Evolutionary conservation across 495 filamentous ascomycete genomes (phyloP).

Genomic region (Aspergillus ellipticus): DNA sequence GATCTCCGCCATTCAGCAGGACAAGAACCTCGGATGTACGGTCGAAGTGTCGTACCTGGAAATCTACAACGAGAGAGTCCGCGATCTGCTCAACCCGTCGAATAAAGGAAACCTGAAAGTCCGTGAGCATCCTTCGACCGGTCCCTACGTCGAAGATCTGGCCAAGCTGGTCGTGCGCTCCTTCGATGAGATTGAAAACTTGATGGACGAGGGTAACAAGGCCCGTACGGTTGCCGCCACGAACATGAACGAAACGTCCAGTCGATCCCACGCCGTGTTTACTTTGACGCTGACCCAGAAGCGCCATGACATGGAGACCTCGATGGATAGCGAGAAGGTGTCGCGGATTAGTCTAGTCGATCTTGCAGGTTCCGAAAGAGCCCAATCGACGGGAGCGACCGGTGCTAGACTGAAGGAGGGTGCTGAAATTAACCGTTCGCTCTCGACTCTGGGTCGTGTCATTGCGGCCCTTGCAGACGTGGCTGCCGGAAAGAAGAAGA

Average conservation of each 20-base stretch:
- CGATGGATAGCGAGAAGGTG: conserved; percentile 95
- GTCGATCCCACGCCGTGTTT: conserved; percentile 96
- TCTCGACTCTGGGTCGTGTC: conserved; percentile 95
- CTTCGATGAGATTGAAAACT: conserved; percentile 90
- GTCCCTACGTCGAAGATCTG: conserved; percentile 96
- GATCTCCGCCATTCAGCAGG: conserved; percentile 69
- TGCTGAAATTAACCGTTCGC: conserved; percentile 95
- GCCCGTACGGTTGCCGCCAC: conserved; percentile 96
- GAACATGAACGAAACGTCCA: conserved; percentile 99
- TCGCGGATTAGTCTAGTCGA: conserved; percentile 98
- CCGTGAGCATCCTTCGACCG: conserved; percentile 94
- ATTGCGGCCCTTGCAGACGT: conserved; percentile 95
- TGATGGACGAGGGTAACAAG: conserved; percentile 99
- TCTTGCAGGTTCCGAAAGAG: conserved; percentile 95
- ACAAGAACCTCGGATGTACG: conserved; percentile 78
- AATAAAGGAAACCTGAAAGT: conserved; percentile 97
- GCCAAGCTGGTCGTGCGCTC: conserved; percentile 97
- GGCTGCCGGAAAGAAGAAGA: conserved; percentile 83
- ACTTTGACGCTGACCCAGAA: conserved; percentile 95
- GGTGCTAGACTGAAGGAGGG: conserved; percentile 96
- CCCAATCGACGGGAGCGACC: conserved; percentile 91
- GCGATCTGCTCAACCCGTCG: conserved; percentile 92
- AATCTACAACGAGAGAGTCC: conserved; percentile 98
- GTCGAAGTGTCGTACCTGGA: conserved; percentile 99
- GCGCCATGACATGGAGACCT: conserved; percentile 85